phyloP scores from a whole-genome alignment of 148 eudicot species.

The Rhododendron simsii region DNA sequence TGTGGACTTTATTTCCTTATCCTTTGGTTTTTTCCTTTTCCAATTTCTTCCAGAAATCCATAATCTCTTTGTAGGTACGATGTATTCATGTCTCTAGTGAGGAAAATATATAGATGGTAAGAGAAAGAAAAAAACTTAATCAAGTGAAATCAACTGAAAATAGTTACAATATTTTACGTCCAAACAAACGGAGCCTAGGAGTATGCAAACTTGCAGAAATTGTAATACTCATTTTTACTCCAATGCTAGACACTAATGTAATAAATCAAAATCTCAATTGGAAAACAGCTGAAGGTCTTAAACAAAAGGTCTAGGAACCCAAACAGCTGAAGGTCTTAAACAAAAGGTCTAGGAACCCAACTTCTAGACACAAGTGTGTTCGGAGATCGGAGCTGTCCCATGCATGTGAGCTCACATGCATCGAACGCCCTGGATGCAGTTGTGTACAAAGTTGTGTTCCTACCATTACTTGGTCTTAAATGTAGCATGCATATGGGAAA shows the following conservation, averaged over 20 bases:
- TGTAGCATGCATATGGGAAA: neutral
- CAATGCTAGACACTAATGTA: neutral
- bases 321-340: neutral
- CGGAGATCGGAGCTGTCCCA: too few relatives aligned
- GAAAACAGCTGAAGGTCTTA: neutral
- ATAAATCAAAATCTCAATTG: neutral
- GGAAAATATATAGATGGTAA: too few relatives aligned
- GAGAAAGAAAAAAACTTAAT: neutral
- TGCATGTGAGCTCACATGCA: too few relatives aligned
- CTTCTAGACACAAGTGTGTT: neutral
- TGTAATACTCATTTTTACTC: neutral
- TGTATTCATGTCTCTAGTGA: neutral
- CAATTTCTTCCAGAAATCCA: neutral
- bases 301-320: too few relatives aligned
- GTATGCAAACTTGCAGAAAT: neutral
- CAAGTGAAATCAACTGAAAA: neutral
- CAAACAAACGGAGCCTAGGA: too few relatives aligned
- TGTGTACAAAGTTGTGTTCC: neutral
- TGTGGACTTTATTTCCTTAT: neutral
- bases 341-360: too few relatives aligned
- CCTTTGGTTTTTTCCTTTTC: neutral
- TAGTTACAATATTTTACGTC: too few relatives aligned
- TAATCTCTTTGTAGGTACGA: neutral
- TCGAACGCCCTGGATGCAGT: too few relatives aligned
- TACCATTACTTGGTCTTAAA: neutral